Evolutionary conservation across 768 basidiomycete species (phyloP), one percentile per base, ranked within the genome.

Genomic region (Pulveroboletus sp.): DNA sequence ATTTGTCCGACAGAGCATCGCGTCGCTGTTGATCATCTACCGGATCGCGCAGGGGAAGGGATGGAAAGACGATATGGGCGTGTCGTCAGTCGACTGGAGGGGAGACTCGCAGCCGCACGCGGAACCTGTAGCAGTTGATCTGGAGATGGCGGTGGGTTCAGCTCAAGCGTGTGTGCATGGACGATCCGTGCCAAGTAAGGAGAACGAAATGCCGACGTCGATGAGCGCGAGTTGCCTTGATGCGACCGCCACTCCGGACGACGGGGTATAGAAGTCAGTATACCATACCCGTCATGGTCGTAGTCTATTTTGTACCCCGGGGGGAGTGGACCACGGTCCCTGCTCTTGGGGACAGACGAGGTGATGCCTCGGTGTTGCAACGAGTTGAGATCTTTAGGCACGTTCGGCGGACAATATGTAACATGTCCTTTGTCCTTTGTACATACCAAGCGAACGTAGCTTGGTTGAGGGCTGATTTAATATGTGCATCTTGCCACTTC

Each of bases 1-100:
- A 43, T 31, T 13, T 6, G 14, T 44, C 13, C 13, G 4, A 35
- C 13, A 60, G 59, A 13, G 43, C 32, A 61, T 62, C 28, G 18
- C 56, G 6, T 45, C 59, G 1, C n/a, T 58, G 24, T 26, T 60
- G 40, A 62, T 60, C 32, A 52, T 60, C 2, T 60, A 58, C 38
- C 56, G 59, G 10, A 62, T 60, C n/a, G 47, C 59, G 0, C 47
- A 41, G 2, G 59, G 59, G 2, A 51, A 52, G 15, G 59, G 28
- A 13, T 62, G 59, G 59, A 48, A 8, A 24, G 42, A 47, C 11
- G 32, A 46, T 4, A 26, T 32, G 1, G 41, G 5, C 0, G 56
- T 60, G 30, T 39, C 56, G 15, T 21, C 59, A 5, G 18, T 6
- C 14, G 59, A 58, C 27, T 60, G 59, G 59, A 54, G 53, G 31